A percentile compares a stretch with the other conserved stretches of the same genome.
phyloP scores from a whole-genome alignment of 768 basidiomycete genomes.

The Mycena olivaceomarginata region DNA sequence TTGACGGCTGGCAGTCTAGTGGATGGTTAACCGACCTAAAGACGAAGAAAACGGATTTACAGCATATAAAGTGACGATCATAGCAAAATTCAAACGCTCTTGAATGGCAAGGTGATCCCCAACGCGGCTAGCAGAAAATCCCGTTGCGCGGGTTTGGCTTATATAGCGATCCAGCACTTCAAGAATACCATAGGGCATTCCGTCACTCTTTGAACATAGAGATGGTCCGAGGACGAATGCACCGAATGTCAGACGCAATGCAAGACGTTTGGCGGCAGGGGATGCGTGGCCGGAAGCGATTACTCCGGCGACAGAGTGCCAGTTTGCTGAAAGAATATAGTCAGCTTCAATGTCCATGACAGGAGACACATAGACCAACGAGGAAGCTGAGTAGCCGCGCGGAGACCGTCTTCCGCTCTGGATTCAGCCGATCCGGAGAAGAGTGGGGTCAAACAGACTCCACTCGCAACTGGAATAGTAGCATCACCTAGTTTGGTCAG shows the following conservation, averaged over 20 bases:
- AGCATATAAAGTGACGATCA: conserved; percentile 64
- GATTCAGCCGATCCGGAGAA: conserved; percentile 54
- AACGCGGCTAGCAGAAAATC: conserved; percentile 41
- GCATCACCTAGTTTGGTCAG: conserved; percentile 71
- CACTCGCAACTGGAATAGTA: conserved; percentile 53
- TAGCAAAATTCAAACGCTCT: conserved; percentile 58
- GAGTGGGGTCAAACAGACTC: conserved; percentile 38
- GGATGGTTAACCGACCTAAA: not conserved
- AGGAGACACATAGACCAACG: conserved; percentile 57
- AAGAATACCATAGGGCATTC: conserved; percentile 39
- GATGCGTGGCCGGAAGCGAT: conserved; percentile 72
- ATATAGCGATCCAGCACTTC: conserved; percentile 45
- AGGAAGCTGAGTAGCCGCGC: conserved; percentile 82
- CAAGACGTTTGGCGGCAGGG: conserved; percentile 76
- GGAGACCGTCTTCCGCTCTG: conserved; percentile 71
- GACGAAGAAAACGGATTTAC: conserved; percentile 49
- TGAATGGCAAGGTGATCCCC: conserved; percentile 48
- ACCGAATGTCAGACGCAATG: conserved; percentile 73
- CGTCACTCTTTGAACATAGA: conserved; percentile 49
- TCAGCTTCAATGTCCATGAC: conserved; percentile 17
- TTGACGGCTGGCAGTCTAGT: conserved; percentile 49
- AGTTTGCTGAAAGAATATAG: conserved; percentile 64
- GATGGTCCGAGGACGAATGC: conserved; percentile 72
- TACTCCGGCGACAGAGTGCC: conserved; percentile 66
- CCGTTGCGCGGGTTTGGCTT: conserved; percentile 34